A percentile compares a stretch with the other conserved stretches of the same genome.
These are phyloP conservation scores for Lactarius akahatsu DNA, from an alignment of 768 basidiomycete genomes.

Conservation along the genomic window DNA sequence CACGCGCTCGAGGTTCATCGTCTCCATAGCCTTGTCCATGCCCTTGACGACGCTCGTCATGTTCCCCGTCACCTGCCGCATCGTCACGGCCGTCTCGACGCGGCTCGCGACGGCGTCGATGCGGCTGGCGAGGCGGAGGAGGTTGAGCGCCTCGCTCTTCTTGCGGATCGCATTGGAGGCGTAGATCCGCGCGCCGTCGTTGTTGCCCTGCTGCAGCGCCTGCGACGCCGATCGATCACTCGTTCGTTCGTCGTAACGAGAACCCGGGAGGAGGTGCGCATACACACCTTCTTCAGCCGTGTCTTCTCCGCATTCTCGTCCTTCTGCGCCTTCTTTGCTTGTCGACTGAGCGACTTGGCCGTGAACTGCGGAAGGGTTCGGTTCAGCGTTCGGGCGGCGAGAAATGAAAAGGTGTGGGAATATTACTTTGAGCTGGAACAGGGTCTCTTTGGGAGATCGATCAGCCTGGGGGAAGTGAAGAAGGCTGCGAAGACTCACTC, in stretches of 20 bases:
- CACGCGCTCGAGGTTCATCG: constrained; percentile 97
- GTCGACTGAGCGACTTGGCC: constrained; percentile 89
- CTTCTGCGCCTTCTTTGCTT: constrained; percentile 97
- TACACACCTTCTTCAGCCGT: constrained; percentile 83
- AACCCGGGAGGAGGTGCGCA: constrained; percentile 16
- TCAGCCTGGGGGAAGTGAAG: background rate
- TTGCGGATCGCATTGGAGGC: constrained; percentile 98
- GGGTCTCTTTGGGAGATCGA: constrained; percentile 67
- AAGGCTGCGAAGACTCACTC: constrained; percentile 54
- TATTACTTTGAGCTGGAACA: constrained; percentile 95
- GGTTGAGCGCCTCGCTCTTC: constrained; percentile 91
- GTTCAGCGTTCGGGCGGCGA: background rate
- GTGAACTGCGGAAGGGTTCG: constrained; percentile 69
- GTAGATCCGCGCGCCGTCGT: constrained; percentile 95
- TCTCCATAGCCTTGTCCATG: constrained; percentile 99
- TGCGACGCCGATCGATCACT: constrained; percentile 35
- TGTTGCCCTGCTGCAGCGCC: constrained; percentile 96
- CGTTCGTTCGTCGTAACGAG: background rate
- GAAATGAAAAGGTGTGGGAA: background rate
- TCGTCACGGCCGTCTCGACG: constrained; percentile 97
- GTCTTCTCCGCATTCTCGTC: constrained; percentile 88
- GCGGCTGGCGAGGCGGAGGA: constrained; percentile 84
- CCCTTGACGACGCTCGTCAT: constrained; percentile 96
- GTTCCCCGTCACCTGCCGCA: constrained; percentile 93
- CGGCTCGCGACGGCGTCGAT: constrained; percentile 96